Conservation (phyloP, 768 basidiomycete species). For the Tricholoma sp. region DNA sequence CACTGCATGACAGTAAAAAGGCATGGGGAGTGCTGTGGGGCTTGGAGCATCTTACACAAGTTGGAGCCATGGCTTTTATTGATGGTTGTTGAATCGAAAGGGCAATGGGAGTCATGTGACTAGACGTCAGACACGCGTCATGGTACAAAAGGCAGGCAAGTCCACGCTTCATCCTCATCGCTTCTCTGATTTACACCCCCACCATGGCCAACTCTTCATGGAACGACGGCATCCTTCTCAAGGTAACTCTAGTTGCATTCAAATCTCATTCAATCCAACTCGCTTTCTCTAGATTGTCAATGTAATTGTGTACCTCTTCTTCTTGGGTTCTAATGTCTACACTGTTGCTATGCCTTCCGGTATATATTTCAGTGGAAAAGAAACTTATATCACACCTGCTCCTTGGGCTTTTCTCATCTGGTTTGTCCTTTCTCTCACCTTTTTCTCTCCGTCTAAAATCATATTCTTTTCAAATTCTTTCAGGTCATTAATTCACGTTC, state of each 20-base stretch:
- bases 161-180: constrained; percentile 5
- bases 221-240: constrained; percentile 80
- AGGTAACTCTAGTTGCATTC: constrained; percentile 35
- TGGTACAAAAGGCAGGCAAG: constrained; percentile 2
- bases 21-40: constrained; percentile 18
- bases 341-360: constrained; percentile 71
- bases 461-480: constrained; percentile 12
- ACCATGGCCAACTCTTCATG: constrained; percentile 57
- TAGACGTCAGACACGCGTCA: background rate
- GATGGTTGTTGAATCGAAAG: too few species aligned
- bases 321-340: constrained; percentile 90
- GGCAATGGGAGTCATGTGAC: background rate
- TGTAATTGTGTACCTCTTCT: constrained; percentile 76
- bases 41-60: constrained; percentile 18
- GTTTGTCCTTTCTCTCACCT: constrained; percentile 30
- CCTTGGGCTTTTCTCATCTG: constrained; percentile 91
- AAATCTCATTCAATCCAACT: background rate
- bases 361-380: constrained; percentile 69
- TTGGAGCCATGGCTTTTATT: background rate
- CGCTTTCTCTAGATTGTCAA: constrained; percentile 54
- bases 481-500: constrained; percentile 84
- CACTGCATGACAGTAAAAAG: constrained; percentile 29
- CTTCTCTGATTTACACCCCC: constrained; percentile 5
- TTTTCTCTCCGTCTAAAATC: constrained; percentile 4
- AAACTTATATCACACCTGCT: constrained; percentile 93